Conservation (phyloP, 108 stramenopile species). For the Phaeodactylum tricornutum region DNA sequence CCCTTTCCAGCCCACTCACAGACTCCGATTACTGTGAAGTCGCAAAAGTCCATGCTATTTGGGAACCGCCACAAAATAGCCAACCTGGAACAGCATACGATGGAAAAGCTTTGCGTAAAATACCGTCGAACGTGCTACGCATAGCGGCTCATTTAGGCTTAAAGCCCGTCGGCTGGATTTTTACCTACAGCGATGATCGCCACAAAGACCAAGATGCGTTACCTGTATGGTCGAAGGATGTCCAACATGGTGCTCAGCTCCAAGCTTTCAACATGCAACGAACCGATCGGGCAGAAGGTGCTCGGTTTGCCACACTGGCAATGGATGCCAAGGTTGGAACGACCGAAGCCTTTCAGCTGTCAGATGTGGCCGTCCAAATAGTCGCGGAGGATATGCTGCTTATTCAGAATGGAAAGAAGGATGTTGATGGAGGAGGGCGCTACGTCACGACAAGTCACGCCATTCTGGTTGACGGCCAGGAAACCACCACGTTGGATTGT, state of each 20-base stretch:
- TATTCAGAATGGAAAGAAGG: conserved; percentile 1
- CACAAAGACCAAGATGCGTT: conserved; percentile 47
- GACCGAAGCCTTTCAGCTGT: conserved; percentile 82
- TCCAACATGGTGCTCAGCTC: conserved; percentile 35
- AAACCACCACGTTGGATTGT: conserved; percentile 68
- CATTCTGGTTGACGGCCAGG: conserved; percentile 57
- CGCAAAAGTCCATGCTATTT: conserved; percentile 68
- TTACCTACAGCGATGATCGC: conserved; percentile 53
- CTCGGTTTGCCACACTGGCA: conserved; percentile 52
- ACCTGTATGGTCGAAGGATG: conserved; percentile 56
- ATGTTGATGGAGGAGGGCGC: conserved; percentile 2
- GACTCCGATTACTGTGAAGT: conserved; percentile 61
- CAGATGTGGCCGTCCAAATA: conserved; percentile 80
- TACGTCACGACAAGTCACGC: conserved; percentile 37
- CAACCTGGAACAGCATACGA: conserved; percentile 20
- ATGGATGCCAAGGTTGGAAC: conserved; percentile 71
- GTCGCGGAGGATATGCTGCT: conserved; percentile 58
- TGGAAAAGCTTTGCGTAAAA: not conserved
- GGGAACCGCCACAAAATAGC: conserved; percentile 46
- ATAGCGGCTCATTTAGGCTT: conserved; percentile 56
- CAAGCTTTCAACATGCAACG: conserved; percentile 64
- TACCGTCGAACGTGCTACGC: conserved; percentile 22
- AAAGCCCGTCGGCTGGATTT: conserved; percentile 77
- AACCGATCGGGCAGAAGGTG: conserved; percentile 3
- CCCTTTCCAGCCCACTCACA: conserved; percentile 47